Evolutionary conservation across 2,329 filamentous ascomycete species (phyloP), one percentile per base, ranked within the genome.

Genomic region (Hypoxylon sp.): DNA sequence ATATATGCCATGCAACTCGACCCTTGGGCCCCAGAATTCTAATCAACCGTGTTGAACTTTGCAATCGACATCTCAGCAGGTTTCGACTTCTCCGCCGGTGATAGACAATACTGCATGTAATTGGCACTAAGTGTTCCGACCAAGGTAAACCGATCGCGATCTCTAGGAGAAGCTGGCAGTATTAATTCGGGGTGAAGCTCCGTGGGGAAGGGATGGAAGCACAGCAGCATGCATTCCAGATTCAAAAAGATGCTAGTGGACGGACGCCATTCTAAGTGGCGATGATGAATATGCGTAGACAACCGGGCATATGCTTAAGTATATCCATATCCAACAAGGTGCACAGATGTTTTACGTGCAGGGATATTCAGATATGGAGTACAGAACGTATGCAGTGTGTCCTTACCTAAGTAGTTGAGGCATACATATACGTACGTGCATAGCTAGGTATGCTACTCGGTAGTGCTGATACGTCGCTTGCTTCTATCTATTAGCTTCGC

Each of bases 401-500:
- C 50, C 49, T 57, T 27, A 54, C 40, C 48, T 65, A 54, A 46
- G 51, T 65, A 61, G 58, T 42, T 55, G 40, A 37, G 55, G 37
- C 27, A 56, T 57, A 67, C 27, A 57, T 57, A 60, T 31, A 56
- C 35, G 50, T 57, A 60, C 11, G 71, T 71, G 61, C 62, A 68
- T 56, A 20, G 13, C 30, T 50, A 20, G 20, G 20, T 20, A 20
- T 20, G 27, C 49, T 62, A 61, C 64, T 68, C 59, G 50, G 71
- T 69, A 66, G 56, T 66, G 56, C 55, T 64, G 60, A 30, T 65
- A 68, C 62, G 56, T 68, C 59, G 64, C 68, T 63, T 71, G 56
- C 64, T 54, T 74, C 40, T 73, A 72, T 74, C 70, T 73, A 22
- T 61, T 37, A 37, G 50, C 53, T 60, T 59, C 55, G 40, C 48